A percentile compares a stretch with the other conserved stretches of the same genome.
Evolutionary conservation across 176 grass and related monocot genomes (phyloP).

Genomic region (Carex pumila): DNA sequence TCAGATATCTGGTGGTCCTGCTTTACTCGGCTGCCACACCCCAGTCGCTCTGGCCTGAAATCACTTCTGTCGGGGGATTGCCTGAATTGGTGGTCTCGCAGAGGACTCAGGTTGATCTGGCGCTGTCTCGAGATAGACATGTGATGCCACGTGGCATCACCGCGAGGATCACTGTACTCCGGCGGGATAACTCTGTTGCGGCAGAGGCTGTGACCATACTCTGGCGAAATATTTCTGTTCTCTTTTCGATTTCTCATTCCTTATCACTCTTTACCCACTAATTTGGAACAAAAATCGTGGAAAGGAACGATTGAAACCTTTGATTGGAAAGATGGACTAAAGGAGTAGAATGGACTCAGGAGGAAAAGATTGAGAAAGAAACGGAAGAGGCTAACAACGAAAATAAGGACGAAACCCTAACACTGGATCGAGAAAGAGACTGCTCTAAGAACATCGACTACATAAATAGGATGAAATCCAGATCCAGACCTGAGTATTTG

Average conservation of each 20-base stretch:
- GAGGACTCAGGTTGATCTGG: neutral
- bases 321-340: neutral
- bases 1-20: neutral
- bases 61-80: neutral
- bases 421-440: neutral
- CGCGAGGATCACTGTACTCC: neutral
- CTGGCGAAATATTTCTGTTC: conserved; percentile 14
- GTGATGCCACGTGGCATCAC: neutral
- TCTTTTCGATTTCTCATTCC: neutral
- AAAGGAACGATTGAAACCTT: neutral
- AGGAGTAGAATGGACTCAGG: neutral
- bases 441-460: neutral
- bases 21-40: neutral
- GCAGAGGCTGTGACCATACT: neutral
- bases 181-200: too few relatives aligned
- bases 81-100: neutral
- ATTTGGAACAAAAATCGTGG: neutral
- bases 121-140: neutral
- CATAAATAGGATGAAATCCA: neutral
- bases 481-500: neutral
- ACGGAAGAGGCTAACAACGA: neutral
- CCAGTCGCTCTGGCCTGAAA: too few relatives aligned
- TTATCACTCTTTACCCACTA: neutral
- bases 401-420: neutral
- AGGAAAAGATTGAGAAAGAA: neutral